A percentile compares a stretch with the other conserved stretches of the same genome.
Conservation (phyloP, 164 flowering plant genomes). For the Cinnamomum micranthum region DNA sequence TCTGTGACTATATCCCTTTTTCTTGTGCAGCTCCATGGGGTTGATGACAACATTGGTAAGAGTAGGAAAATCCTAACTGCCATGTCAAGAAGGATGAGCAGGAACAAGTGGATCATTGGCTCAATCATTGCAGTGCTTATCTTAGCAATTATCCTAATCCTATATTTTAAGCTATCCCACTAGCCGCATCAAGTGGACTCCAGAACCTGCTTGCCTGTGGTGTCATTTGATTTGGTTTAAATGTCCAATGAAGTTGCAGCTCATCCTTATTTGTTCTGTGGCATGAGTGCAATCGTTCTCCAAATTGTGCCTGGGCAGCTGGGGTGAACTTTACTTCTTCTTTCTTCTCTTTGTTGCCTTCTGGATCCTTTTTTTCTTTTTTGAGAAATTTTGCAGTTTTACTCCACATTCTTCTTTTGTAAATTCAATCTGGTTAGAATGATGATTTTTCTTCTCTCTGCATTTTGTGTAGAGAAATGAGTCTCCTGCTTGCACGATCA, state of each 20-base stretch:
- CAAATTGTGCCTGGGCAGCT: not conserved
- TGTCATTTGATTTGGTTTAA: not conserved
- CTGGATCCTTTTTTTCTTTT: too few species aligned
- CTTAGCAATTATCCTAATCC: constrained; percentile 4
- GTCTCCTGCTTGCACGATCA: too few species aligned
- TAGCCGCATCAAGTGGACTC: not conserved
- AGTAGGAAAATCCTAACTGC: constrained; percentile 14
- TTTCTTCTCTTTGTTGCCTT: too few species aligned
- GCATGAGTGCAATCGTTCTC: not conserved
- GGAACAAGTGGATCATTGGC: constrained; percentile 17
- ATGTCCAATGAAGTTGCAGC: not conserved
- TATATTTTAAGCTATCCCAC: constrained; percentile 14
- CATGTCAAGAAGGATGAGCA: constrained; percentile 14
- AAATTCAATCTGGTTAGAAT: too few species aligned
- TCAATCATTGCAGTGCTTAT: constrained; percentile 10
- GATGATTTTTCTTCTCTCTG: too few species aligned
- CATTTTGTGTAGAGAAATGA: too few species aligned
- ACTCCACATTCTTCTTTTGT: too few species aligned
- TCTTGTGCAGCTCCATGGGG: constrained; percentile 13
- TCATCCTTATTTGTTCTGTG: not conserved
- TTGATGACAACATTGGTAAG: constrained; percentile 17
- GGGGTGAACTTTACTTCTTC: too few species aligned
- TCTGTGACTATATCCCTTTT: not conserved
- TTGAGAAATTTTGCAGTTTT: too few species aligned
- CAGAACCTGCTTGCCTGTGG: not conserved